A percentile compares a stretch with the other conserved stretches of the same genome.
phyloP scores from a whole-genome alignment of 495 filamentous ascomycete genomes.

The Apiosordaria backusii region DNA sequence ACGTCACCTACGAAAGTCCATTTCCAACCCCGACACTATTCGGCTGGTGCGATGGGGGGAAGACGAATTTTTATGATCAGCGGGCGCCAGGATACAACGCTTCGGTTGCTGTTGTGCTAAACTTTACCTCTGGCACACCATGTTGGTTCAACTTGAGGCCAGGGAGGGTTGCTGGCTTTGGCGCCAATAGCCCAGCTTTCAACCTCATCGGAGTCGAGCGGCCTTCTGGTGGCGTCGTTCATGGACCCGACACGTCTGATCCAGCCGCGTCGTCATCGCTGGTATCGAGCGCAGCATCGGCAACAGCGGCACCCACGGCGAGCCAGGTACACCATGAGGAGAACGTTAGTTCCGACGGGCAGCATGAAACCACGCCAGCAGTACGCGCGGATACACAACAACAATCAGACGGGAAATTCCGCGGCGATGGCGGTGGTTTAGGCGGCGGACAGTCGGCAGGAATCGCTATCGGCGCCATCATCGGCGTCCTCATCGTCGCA shows the following conservation, averaged over 20 bases:
- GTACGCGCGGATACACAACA: neutral
- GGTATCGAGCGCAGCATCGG: no score
- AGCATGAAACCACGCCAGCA: neutral
- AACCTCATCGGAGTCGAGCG: neutral
- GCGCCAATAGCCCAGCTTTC: neutral
- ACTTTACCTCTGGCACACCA: neutral
- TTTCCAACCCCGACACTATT: neutral
- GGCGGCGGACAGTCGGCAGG: neutral
- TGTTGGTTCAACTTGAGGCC: neutral
- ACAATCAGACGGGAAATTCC: neutral
- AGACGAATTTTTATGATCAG: neutral
- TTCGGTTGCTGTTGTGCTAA: neutral
- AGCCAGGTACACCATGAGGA: neutral
- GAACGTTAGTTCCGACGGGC: neutral
- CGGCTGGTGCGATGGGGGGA: neutral
- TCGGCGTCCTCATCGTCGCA: neutral
- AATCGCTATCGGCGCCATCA: neutral
- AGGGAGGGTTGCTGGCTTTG: neutral
- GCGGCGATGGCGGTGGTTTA: neutral
- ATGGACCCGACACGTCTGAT: neutral
- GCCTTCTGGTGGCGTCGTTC: neutral
- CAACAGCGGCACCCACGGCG: neutral
- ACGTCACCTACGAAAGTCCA: neutral
- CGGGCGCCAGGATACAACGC: conserved; percentile 1
- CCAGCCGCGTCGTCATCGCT: neutral